Evolutionary conservation across 371 early-diverging fungal species (phyloP), one percentile per base, ranked within the genome.

Genomic region (Haplosporangium sp.): DNA sequence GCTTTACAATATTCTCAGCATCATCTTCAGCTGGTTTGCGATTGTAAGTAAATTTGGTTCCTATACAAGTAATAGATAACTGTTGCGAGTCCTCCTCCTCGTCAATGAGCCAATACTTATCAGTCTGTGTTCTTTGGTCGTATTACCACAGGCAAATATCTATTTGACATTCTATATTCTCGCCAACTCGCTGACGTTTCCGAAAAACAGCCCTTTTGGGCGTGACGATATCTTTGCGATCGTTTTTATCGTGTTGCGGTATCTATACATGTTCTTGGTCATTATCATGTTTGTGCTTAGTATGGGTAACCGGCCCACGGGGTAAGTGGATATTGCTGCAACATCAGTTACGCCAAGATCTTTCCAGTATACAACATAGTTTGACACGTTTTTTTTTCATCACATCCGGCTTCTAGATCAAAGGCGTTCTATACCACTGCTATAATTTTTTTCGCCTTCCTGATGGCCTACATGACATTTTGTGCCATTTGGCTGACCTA

Each of bases 131-230:
- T 36, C 5, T 55, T 41, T 12, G 23, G 10, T n/a, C 42, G 14
- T 36, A 10, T 16, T 21, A n/a, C 36, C 42, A 53, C 76, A 87
- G 89, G 93, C 87, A 43, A 91, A 91, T 71, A 89, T 90, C 65
- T 92, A 94, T 80, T 87, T 97, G 48, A 91, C 92, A 16, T 96
- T 94, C 82, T 93, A 94, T 72, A 83, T 93, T 55, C 62, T 89
- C 41, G 84, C 91, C 59, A 74, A 81, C 58, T 69, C 81, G 36
- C 58, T 82, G 6, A 62, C 83, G 37, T 14, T 59, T 1, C 66
- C 67, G 2, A 59, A 43, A 23, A 77, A 67, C 57, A 70, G 71
- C 51, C 79, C 79, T 14, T 77, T 67, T 36, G 79, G 79, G 14
- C 56, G 65, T 13, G 69, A 67, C 45, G 53, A 45, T 10, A 70